These are phyloP conservation scores for Yamadazyma conglobata DNA, from an alignment of 1,139 yeast species.

Conservation along the genomic window DNA sequence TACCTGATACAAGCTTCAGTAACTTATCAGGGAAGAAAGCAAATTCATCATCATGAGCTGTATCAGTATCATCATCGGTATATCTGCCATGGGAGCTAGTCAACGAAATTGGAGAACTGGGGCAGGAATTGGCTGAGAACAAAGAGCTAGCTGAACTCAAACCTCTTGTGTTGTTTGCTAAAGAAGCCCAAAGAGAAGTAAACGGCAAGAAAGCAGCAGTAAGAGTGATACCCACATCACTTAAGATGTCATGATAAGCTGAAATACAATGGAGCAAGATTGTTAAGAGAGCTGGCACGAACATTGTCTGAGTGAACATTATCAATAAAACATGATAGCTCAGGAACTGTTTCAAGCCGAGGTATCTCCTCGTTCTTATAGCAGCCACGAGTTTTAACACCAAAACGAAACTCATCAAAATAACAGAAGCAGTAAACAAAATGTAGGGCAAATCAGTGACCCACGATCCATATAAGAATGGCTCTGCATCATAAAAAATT, in stretches of 20 bases:
- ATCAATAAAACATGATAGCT: slow-evolving; percentile 75
- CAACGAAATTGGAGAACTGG: slow-evolving; percentile 9
- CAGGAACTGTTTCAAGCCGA: slow-evolving; percentile 81
- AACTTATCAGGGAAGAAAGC: slow-evolving; percentile 21
- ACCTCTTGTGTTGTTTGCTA: slow-evolving; percentile 41
- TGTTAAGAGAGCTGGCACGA: slow-evolving; percentile 71
- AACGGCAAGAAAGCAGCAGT: slow-evolving; percentile 70
- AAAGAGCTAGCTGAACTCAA: slow-evolving; percentile 9
- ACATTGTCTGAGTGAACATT: slow-evolving; percentile 78
- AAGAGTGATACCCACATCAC: slow-evolving; percentile 26
- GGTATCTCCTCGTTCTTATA: slow-evolving; percentile 61
- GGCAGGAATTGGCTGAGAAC: slow-evolving; percentile 9
- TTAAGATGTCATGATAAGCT: slow-evolving; percentile 16
- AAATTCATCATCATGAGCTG: slow-evolving; percentile 13
- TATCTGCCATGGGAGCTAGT: neutral
- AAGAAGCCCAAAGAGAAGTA: slow-evolving; percentile 82
- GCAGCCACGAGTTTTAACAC: slow-evolving; percentile 63
- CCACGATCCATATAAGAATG: slow-evolving; percentile 20
- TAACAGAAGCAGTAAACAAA: slow-evolving; percentile 65
- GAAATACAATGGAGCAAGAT: slow-evolving; percentile 43
- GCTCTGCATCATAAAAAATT: slow-evolving; percentile 11
- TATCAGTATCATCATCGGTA: slow-evolving; percentile 10
- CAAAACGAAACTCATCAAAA: slow-evolving; percentile 57
- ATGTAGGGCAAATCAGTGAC: slow-evolving; percentile 51
- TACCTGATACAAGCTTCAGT: slow-evolving; percentile 10